Percentiles rank a stretch among this genome's conserved stretches.
Evolutionary conservation across 805 yeast genomes (phyloP).

Genomic region (Brettanomyces bruxellensis): DNA sequence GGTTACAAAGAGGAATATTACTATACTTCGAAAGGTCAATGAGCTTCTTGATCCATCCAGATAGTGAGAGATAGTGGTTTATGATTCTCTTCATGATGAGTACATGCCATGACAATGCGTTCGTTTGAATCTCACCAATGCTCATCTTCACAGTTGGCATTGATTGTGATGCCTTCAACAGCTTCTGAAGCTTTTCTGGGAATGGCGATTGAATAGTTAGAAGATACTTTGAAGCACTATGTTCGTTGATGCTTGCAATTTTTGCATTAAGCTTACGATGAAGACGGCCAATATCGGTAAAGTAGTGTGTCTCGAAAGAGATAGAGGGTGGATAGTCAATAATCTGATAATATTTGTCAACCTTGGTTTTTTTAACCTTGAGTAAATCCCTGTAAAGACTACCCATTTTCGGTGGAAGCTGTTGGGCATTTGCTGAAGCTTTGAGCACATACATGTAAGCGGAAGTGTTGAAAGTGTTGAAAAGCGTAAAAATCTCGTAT

Average conservation of each 20-base stretch:
- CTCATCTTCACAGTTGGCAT: slow-evolving; percentile 59
- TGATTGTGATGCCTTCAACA: slow-evolving; percentile 38
- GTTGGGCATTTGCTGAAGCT: slow-evolving; percentile 62
- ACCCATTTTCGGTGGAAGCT: slow-evolving; percentile 44
- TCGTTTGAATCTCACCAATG: slow-evolving; percentile 48
- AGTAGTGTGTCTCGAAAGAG: slow-evolving; percentile 46
- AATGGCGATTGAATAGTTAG: slow-evolving; percentile 70
- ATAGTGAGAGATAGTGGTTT: slow-evolving; percentile 63
- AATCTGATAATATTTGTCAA: slow-evolving; percentile 33
- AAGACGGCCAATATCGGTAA: slow-evolving; percentile 44
- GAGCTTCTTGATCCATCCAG: slow-evolving; percentile 63
- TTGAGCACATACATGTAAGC: slow-evolving; percentile 52
- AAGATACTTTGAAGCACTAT: slow-evolving; percentile 54
- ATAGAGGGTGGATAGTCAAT: slow-evolving; percentile 46
- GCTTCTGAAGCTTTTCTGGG: slow-evolving; percentile 34
- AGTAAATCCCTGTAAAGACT: slow-evolving; percentile 48
- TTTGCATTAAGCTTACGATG: slow-evolving; percentile 48
- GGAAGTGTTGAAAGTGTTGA: slow-evolving; percentile 50
- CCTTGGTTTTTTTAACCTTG: slow-evolving; percentile 35
- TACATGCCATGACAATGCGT: slow-evolving; percentile 78
- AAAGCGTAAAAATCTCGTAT: slow-evolving; percentile 63
- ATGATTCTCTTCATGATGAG: slow-evolving; percentile 54
- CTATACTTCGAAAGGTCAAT: slow-evolving; percentile 60
- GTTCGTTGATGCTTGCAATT: slow-evolving; percentile 51
- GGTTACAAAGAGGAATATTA: slow-evolving; percentile 79